Base-by-base conservation (phyloP, 352 stramenopile species). In the Proteromonas lacertae region DNA sequence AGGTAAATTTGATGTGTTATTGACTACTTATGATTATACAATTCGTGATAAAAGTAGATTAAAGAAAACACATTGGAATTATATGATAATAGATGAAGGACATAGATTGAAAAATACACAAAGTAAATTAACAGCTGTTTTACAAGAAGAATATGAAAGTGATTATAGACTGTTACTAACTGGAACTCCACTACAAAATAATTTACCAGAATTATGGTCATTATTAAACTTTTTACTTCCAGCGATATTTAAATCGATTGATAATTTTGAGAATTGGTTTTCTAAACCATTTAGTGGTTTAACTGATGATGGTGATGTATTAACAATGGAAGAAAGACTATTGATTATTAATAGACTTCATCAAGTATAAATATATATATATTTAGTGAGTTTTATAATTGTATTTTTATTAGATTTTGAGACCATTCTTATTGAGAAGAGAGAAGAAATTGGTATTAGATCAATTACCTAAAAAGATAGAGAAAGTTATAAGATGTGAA, bases 41-140 rank as follows among this genome's bases (percentile, higher is more conserved):
- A 20, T 35, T 2, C 2, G 10, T 6, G 30, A 35, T 23, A 10
- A 8, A 2, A 3, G 5, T 6, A 12, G 2, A 35, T 13, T 12
- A 23, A 2, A 12, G 17, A 13, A 12, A 19, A 3, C 3, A 2
- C 4, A 13, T 6, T 19, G 17, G 14, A 40, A 14, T n/a, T n/a
- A n/a, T n/a, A n/a, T 25, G 22, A 8, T 3, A 8, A 3, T 8
- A 8, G 32, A 36, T 26, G 81, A 96, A 47, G 84, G 78, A 1
- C 84, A 96, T 53, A 61, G 84, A 35, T 84, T 95, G 44, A 96
- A 96, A 60, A 96, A 96, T 56, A 79, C 90, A 38, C 74, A 91
- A 18, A 76, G 77, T 30, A 69, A 78, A 41, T 60, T 82, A 8
- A 64, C 46, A 32, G 55, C 57, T 40, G 55, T n/a, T n/a, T n/a